Conservation (phyloP, 2,329 filamentous ascomycete species). For the Alternaria infectoria region DNA sequence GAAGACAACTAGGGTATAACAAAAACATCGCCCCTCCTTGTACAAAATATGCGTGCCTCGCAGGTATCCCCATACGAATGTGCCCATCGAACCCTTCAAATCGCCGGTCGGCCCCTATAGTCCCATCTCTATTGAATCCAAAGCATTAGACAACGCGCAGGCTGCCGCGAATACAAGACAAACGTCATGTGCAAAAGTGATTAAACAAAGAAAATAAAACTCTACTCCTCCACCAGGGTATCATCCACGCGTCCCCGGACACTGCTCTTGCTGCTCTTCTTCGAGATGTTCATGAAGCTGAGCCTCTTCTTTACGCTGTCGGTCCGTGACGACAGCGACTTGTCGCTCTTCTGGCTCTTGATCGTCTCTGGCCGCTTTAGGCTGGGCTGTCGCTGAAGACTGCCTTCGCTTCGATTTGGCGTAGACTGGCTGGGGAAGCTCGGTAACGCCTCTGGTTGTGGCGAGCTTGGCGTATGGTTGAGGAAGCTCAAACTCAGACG, state of each 20-base stretch:
- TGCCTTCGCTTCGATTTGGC: constrained; percentile 27
- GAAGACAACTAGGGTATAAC: constrained; percentile 18
- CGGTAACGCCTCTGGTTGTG: constrained; percentile 40
- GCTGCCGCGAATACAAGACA: constrained; percentile 9
- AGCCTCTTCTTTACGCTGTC: constrained; percentile 75
- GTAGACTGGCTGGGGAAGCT: constrained; percentile 21
- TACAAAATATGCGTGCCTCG: constrained; percentile 7
- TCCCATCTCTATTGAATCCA: constrained; percentile 8
- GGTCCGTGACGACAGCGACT: constrained; percentile 53
- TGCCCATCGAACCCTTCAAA: constrained; percentile 4
- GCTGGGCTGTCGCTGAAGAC: constrained; percentile 19
- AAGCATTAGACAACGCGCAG: constrained; percentile 17
- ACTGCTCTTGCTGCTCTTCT: constrained; percentile 67
- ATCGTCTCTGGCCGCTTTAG: constrained; percentile 35
- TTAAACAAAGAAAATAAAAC: not conserved
- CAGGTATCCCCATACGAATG: constrained; percentile 4
- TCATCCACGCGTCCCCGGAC: constrained; percentile 40
- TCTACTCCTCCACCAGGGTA: constrained; percentile 44
- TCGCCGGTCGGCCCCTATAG: not conserved
- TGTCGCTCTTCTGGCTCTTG: constrained; percentile 50
- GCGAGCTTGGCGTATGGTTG: constrained; percentile 29
- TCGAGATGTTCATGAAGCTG: constrained; percentile 77
- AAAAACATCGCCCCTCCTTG: constrained; percentile 12
- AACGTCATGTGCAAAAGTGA: not conserved
- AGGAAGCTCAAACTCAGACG: constrained; percentile 41